Evolutionary conservation across 768 basidiomycete genomes (phyloP).

Genomic region (Chalciporus piperatus): DNA sequence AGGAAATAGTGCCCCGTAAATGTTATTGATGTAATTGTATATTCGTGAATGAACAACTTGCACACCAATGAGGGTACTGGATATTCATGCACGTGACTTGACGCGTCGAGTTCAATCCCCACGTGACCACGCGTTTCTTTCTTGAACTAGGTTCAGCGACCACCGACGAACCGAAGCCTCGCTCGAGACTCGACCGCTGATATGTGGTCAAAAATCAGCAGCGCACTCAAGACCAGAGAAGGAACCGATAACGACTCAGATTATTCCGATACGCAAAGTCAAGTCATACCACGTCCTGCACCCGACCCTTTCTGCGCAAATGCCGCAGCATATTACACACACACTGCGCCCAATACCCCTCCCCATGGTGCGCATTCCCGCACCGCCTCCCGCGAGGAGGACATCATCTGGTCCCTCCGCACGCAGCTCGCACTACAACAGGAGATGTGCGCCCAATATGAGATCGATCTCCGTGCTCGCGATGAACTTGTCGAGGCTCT

Average conservation of each 20-base stretch:
- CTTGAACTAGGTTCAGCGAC: background rate
- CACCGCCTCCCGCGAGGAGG: slow-evolving; percentile 68
- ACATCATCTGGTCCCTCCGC: slow-evolving; percentile 67
- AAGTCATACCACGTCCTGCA: slow-evolving; percentile 38
- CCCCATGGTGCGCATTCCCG: slow-evolving; percentile 51
- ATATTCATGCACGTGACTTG: slow-evolving; percentile 21
- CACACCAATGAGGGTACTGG: background rate
- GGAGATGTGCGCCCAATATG: slow-evolving; percentile 74
- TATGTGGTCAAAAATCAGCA: slow-evolving; percentile 67
- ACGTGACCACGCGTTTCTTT: slow-evolving; percentile 23
- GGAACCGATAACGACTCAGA: slow-evolving; percentile 20
- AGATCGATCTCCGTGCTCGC: slow-evolving; percentile 67
- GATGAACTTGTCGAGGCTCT: slow-evolving; percentile 70
- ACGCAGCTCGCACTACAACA: slow-evolving; percentile 73
- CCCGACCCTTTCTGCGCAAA: slow-evolving; percentile 75
- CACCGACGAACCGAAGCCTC: background rate
- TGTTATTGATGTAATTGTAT: slow-evolving; percentile 6
- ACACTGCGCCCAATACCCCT: slow-evolving; percentile 67
- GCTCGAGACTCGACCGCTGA: slow-evolving; percentile 1
- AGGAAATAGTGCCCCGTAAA: background rate
- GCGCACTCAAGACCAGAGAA: slow-evolving; percentile 47
- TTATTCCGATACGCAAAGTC: slow-evolving; percentile 12
- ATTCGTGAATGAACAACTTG: background rate
- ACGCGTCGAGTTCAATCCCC: slow-evolving; percentile 28
- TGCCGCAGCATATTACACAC: slow-evolving; percentile 75